A percentile compares a stretch with the other conserved stretches of the same genome.
Conservation (phyloP, 2,329 filamentous ascomycete genomes). For the Cytospora mali region DNA sequence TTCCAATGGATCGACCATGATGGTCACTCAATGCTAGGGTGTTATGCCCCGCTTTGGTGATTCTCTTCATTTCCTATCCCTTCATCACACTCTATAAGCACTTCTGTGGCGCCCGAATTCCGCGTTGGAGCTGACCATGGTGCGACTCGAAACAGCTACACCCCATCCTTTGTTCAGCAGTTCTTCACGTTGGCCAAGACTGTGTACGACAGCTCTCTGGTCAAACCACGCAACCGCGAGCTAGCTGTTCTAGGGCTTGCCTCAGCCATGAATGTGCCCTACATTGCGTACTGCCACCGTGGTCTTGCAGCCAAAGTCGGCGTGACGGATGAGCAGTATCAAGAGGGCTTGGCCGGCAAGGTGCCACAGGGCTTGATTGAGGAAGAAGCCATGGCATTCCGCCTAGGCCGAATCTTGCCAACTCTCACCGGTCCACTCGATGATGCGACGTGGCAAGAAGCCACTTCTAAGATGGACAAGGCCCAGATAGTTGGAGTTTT, state of each 20-base stretch:
- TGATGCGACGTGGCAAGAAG: background rate
- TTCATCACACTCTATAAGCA: background rate
- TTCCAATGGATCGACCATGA: background rate
- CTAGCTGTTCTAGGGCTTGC: background rate
- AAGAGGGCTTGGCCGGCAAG: background rate
- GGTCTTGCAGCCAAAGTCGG: background rate
- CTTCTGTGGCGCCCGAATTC: too few relatives aligned
- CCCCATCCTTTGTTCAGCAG: background rate
- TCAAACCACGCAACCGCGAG: conserved; percentile 5
- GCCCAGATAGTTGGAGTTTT: background rate
- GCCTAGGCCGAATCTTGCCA: background rate
- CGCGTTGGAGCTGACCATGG: too few relatives aligned
- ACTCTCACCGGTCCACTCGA: background rate
- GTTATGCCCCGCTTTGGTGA: background rate
- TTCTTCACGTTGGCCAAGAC: background rate
- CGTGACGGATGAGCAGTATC: background rate
- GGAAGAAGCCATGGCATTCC: background rate
- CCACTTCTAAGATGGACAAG: background rate
- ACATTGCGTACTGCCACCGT: background rate
- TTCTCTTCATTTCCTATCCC: background rate
- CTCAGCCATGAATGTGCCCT: background rate
- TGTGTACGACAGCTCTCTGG: background rate
- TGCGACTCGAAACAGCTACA: too few relatives aligned
- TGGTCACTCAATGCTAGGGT: background rate
- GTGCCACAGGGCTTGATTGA: background rate